Evolutionary conservation across 2,329 filamentous ascomycete species (phyloP), one percentile per base, ranked within the genome.

Genomic region (Sporothrix sp.): DNA sequence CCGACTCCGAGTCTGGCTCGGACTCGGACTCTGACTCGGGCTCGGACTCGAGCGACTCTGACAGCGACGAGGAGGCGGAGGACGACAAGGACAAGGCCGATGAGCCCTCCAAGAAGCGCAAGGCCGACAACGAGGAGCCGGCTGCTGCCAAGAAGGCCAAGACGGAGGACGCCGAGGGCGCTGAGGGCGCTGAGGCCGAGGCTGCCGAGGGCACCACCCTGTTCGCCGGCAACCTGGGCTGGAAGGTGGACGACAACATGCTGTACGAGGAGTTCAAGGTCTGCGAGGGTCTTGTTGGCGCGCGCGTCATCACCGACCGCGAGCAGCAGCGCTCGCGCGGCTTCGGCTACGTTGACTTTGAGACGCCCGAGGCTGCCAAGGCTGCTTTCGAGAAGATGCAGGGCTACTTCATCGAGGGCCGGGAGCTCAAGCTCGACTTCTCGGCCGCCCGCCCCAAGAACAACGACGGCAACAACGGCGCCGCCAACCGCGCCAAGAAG

Each of bases 261-360:
- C 81, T 96, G 57, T 76, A 78, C 58, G 78, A 84, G 61, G 85
- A 91, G 66, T 95, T 96, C 72, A 79, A 89, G 72, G 71, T 78
- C 56, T 91, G 84, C 62, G 84, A 83, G 57, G 84, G 84, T 62
- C 75, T 94, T 51, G 71, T 73, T 58, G 78, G 80, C 61, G 84
- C 82, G 57, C 84, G 87, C 60, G 82, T 95, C 63, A 86, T 95
- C 66, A 90, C 82, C 60, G 87, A 95, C 72, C 84, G 84, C 66
- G 80, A 83, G 51, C 78, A 75, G 62, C 86, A 87, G 62, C 84
- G 87, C 64, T 91, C 89, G 68, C 89, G 89, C 71, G 90, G 87
- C 58, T 95, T 94, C 68, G 90, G 90, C 55, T 96, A 95, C 66
- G 86, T 95, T 61, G 89, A 95, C 73, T 95, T 90, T 69, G 73